Evolutionary conservation across 2,329 filamentous ascomycete species (phyloP).

Genomic region (Herpotrichia juniperi): DNA sequence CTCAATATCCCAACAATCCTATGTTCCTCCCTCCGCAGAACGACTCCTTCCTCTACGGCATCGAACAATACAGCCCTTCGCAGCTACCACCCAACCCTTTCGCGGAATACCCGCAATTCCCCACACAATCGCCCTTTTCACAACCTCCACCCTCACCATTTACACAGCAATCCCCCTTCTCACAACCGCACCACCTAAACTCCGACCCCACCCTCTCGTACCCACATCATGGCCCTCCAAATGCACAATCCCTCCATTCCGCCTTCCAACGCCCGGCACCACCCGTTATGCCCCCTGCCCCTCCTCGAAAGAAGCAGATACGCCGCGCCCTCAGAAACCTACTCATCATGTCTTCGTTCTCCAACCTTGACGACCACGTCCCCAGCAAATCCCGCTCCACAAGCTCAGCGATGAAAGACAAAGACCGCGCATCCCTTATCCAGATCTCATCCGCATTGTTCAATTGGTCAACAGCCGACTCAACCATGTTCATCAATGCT

Average conservation of each 20-base stretch:
- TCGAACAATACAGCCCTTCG: conserved; percentile 40
- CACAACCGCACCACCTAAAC: conserved; percentile 34
- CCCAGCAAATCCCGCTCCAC: conserved; percentile 58
- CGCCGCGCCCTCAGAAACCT: conserved; percentile 63
- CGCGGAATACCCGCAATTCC: conserved; percentile 22
- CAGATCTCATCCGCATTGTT: conserved; percentile 58
- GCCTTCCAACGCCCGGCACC: conserved; percentile 26
- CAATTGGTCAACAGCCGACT: conserved; percentile 35
- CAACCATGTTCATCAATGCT: conserved; percentile 32
- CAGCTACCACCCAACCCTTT: conserved; percentile 6
- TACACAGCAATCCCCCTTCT: conserved; percentile 25
- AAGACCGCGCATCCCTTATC: conserved; percentile 56
- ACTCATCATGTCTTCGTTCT: conserved; percentile 59
- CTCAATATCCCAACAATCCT: conserved; percentile 32
- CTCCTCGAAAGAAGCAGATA: conserved; percentile 44
- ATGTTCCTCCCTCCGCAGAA: conserved; percentile 42
- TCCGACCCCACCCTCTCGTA: conserved; percentile 31
- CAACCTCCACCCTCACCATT: conserved; percentile 30
- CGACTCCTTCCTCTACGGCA: conserved; percentile 45
- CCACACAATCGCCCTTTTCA: conserved; percentile 23
- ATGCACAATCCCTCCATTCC: conserved; percentile 26
- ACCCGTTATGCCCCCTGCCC: conserved; percentile 23
- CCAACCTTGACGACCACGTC: conserved; percentile 52
- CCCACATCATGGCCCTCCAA: conserved; percentile 16
- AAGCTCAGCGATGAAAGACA: conserved; percentile 41